Conservation (phyloP, 345 rosid species). For the Noccaea bulbosa region DNA sequence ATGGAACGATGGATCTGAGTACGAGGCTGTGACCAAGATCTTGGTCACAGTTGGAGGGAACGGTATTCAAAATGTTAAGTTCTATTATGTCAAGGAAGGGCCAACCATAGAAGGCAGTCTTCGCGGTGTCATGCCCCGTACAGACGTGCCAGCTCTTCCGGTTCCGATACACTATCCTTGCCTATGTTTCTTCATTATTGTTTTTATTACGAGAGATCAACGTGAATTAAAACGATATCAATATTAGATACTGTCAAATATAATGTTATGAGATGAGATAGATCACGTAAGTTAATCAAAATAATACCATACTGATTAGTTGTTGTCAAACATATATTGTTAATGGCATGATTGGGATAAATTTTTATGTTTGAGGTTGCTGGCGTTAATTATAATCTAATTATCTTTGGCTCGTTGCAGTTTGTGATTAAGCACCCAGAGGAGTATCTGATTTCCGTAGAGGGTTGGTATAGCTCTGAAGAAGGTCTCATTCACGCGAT, state of each 20-base stretch:
- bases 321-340: background rate
- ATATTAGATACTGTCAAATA: background rate
- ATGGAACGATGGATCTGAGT: constrained; percentile 33
- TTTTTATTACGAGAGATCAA: background rate
- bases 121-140: constrained; percentile 25
- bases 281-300: too few species aligned
- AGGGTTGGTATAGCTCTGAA: constrained; percentile 26
- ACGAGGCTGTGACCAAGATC: constrained; percentile 30
- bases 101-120: constrained; percentile 8
- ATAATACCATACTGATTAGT: background rate
- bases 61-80: constrained; percentile 25
- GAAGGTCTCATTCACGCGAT: background rate
- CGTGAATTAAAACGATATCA: background rate
- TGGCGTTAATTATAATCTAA: background rate
- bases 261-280: too few species aligned
- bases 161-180: background rate
- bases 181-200: background rate
- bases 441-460: constrained; percentile 27
- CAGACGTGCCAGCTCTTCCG: constrained; percentile 10
- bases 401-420: background rate
- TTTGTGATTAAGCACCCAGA: constrained; percentile 35
- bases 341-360: background rate
- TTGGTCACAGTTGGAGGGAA: background rate
- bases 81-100: constrained; percentile 30
- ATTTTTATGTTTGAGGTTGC: background rate